A percentile compares a stretch with the other conserved stretches of the same genome.
Conservation (phyloP, 495 filamentous ascomycete species). For the Penicillium taxi region DNA sequence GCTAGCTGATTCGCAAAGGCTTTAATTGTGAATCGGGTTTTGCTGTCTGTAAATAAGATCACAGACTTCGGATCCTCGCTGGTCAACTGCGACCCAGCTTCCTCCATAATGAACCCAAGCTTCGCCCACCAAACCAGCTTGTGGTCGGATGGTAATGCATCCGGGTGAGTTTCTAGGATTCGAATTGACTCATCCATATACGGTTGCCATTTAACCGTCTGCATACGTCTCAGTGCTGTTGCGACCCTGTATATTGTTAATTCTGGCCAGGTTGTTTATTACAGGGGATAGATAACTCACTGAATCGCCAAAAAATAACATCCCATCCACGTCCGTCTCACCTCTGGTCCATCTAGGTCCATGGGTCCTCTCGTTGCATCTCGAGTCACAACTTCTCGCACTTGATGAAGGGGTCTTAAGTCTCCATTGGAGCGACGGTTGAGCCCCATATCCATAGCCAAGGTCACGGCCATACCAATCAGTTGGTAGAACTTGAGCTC, state of each 20-base stretch:
- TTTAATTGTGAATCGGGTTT: slow-evolving; percentile 65
- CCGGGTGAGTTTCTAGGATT: slow-evolving; percentile 60
- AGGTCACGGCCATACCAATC: slow-evolving; percentile 71
- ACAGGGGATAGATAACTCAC: slow-evolving; percentile 21
- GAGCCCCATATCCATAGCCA: slow-evolving; percentile 84
- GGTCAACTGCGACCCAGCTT: slow-evolving; percentile 64
- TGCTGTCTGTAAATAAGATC: slow-evolving; percentile 63
- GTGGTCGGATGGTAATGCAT: slow-evolving; percentile 65
- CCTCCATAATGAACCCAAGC: slow-evolving; percentile 72
- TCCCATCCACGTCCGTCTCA: slow-evolving; percentile 67
- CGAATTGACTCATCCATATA: slow-evolving; percentile 83
- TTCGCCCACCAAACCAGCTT: slow-evolving; percentile 67
- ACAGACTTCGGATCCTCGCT: slow-evolving; percentile 62
- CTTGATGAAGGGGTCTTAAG: slow-evolving; percentile 20
- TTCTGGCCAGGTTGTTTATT: not conserved
- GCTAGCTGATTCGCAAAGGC: slow-evolving; percentile 70
- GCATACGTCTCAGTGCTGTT: slow-evolving; percentile 73
- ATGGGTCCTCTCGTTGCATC: slow-evolving; percentile 34
- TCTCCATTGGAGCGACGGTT: slow-evolving; percentile 38
- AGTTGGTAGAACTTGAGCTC: slow-evolving; percentile 90
- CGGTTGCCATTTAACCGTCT: slow-evolving; percentile 69
- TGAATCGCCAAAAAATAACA: slow-evolving; percentile 70
- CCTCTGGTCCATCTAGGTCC: slow-evolving; percentile 61
- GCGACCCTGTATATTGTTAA: slow-evolving; percentile 57
- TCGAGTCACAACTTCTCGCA: slow-evolving; percentile 27